phyloP scores from a whole-genome alignment of 2,329 filamentous ascomycete species.

The Coniochaeta hoffmannii region DNA sequence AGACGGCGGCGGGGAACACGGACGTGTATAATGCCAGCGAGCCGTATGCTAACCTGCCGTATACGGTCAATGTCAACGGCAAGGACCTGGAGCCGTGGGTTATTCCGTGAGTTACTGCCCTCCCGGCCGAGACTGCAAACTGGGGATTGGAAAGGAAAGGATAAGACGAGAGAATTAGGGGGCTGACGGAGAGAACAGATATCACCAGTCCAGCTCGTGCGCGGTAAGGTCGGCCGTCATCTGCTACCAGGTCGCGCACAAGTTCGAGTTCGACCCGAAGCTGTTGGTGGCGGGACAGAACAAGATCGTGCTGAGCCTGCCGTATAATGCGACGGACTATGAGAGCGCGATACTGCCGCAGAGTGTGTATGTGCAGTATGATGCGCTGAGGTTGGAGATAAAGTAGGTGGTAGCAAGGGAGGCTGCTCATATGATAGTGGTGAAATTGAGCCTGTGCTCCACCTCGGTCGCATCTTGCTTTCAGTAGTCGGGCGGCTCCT shows the following conservation, averaged over 20 bases:
- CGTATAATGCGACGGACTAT: conserved; percentile 50
- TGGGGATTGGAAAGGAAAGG: background rate
- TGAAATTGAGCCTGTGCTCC: too few relatives aligned
- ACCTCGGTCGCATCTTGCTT: too few relatives aligned
- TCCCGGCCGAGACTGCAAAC: background rate
- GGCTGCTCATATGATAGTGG: too few relatives aligned
- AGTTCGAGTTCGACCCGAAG: conserved; percentile 47
- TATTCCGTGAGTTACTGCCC: conserved; percentile 37
- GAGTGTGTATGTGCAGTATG: conserved; percentile 57
- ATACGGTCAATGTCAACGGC: conserved; percentile 33
- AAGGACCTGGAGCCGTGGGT: conserved; percentile 42
- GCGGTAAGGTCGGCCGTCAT: conserved; percentile 51
- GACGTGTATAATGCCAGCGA: conserved; percentile 49
- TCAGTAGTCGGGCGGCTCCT: too few relatives aligned
- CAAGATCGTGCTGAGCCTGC: conserved; percentile 48
- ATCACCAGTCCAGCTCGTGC: conserved; percentile 51
- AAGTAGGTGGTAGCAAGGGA: too few relatives aligned
- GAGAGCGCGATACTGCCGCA: conserved; percentile 48
- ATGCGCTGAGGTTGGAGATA: conserved; percentile 54
- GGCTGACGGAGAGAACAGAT: conserved; percentile 21
- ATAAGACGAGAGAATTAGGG: too few relatives aligned
- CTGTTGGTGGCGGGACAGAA: conserved; percentile 46
- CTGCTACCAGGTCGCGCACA: conserved; percentile 55
- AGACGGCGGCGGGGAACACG: conserved; percentile 55
- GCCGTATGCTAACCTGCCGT: conserved; percentile 43